Evolutionary conservation across 805 yeast species (phyloP).

Genomic region (Monosporozyma yasuniensis): DNA sequence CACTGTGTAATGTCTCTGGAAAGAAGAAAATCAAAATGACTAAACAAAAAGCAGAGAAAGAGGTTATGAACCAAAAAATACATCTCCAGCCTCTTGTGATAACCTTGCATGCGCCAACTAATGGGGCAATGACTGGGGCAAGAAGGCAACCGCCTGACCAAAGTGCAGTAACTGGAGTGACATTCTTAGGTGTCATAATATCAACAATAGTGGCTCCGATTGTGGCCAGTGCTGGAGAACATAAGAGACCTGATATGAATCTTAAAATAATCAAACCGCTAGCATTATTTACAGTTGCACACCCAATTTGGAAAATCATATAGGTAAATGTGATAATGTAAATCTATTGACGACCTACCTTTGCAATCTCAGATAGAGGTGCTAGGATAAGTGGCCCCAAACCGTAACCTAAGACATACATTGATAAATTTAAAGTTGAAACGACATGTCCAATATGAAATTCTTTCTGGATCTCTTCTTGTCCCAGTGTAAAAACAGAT

Average conservation of each 20-base stretch:
- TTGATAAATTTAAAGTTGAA: slow-evolving; percentile 42
- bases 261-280: slow-evolving; percentile 43
- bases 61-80: slow-evolving; percentile 43
- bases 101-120: slow-evolving; percentile 28
- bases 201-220: slow-evolving; percentile 52
- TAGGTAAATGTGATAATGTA: slow-evolving; percentile 40
- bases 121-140: slow-evolving; percentile 49
- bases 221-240: slow-evolving; percentile 46
- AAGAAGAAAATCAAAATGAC: slow-evolving; percentile 33
- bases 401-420: slow-evolving; percentile 53
- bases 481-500: slow-evolving; percentile 45
- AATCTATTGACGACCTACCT: slow-evolving; percentile 43
- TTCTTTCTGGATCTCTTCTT: slow-evolving; percentile 34
- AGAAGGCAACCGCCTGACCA: slow-evolving; percentile 47
- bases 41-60: slow-evolving; percentile 30
- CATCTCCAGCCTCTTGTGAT: slow-evolving; percentile 43
- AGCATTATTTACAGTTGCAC: slow-evolving; percentile 41
- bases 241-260: slow-evolving; percentile 44
- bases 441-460: slow-evolving; percentile 36
- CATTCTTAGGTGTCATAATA: slow-evolving; percentile 22
- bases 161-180: slow-evolving; percentile 32
- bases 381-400: slow-evolving; percentile 50
- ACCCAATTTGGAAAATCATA: slow-evolving; percentile 44
- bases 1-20: slow-evolving; percentile 41
- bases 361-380: slow-evolving; percentile 48